Conservation (phyloP, 1,139 yeast species). For the Protomyces lactucae-debilis region DNA sequence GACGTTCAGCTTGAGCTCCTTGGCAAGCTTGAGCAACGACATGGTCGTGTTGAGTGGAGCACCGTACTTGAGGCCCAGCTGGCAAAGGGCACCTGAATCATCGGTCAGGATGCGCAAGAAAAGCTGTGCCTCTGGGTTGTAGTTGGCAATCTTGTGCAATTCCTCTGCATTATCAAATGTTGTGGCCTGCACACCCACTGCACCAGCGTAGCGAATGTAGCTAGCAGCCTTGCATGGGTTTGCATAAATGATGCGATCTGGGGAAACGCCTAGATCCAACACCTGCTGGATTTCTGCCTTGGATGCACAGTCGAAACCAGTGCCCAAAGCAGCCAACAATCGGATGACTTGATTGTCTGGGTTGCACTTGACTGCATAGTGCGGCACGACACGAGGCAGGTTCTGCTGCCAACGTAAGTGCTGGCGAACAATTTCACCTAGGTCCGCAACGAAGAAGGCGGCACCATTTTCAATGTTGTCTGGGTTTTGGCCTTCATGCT, state of each 20-base stretch:
- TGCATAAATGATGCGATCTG: conserved; percentile 76
- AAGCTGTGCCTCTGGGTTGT: conserved; percentile 64
- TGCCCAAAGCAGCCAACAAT: conserved; percentile 56
- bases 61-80: conserved; percentile 85
- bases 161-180: conserved; percentile 90
- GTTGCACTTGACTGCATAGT: conserved; percentile 87
- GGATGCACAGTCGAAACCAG: conserved; percentile 92
- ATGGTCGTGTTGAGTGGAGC: conserved; percentile 58
- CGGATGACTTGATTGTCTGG: conserved; percentile 60
- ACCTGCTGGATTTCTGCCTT: conserved; percentile 72
- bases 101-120: conserved; percentile 83
- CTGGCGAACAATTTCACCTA: conserved; percentile 64
- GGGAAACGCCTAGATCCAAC: conserved; percentile 56
- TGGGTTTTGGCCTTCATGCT: background rate
- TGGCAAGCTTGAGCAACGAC: conserved; percentile 58
- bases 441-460: conserved; percentile 80
- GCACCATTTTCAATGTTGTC: conserved; percentile 13
- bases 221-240: conserved; percentile 89
- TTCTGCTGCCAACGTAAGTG: conserved; percentile 55
- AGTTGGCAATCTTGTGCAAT: conserved; percentile 62
- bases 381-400: conserved; percentile 75
- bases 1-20: conserved; percentile 56
- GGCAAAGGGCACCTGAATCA: conserved; percentile 82
- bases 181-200: conserved; percentile 57
- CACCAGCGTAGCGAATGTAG: conserved; percentile 65